Evolutionary conservation across 352 stramenopile genomes (phyloP).

Genomic region (Phytopythium cucurbitacearum): DNA sequence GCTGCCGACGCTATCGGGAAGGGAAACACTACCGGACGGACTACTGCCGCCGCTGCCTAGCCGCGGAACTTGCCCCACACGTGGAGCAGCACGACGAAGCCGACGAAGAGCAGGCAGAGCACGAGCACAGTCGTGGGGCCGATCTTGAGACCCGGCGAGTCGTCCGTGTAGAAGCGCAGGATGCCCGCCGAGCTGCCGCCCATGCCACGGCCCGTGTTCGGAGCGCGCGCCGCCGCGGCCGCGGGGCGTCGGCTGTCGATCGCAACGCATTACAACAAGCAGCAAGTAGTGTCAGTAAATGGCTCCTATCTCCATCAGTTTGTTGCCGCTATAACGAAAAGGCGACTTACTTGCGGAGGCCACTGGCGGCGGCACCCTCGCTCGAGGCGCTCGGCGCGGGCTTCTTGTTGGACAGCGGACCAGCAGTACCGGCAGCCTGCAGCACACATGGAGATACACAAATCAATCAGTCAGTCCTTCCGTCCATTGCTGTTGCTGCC

Average conservation of each 20-base stretch:
- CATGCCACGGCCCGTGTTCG: conserved; percentile 83
- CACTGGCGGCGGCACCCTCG: conserved; percentile 64
- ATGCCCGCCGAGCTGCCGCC: conserved; percentile 88
- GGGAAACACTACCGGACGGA: background rate
- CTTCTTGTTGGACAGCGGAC: conserved; percentile 54
- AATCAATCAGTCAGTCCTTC: no score
- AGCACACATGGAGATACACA: no score
- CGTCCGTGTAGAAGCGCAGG: conserved; percentile 97
- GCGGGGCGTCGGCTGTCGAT: conserved; percentile 47
- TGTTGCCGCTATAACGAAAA: background rate
- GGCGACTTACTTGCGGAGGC: conserved; percentile 54
- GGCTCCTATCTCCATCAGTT: background rate
- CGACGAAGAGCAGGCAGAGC: conserved; percentile 93
- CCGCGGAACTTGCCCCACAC: conserved; percentile 96
- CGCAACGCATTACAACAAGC: conserved; percentile 1
- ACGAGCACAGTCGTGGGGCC: conserved; percentile 95
- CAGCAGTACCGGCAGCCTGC: conserved; percentile 33
- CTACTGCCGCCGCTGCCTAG: conserved; percentile 24
- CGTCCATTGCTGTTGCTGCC: no score
- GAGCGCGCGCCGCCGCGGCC: conserved; percentile 25
- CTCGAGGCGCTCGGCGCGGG: conserved; percentile 51
- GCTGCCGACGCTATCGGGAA: no score
- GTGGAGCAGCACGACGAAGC: conserved; percentile 95
- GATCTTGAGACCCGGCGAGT: conserved; percentile 95
- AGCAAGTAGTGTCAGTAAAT: background rate